Base-by-base conservation (phyloP, 805 yeast species). In the Kodamaea kakaduensis region DNA sequence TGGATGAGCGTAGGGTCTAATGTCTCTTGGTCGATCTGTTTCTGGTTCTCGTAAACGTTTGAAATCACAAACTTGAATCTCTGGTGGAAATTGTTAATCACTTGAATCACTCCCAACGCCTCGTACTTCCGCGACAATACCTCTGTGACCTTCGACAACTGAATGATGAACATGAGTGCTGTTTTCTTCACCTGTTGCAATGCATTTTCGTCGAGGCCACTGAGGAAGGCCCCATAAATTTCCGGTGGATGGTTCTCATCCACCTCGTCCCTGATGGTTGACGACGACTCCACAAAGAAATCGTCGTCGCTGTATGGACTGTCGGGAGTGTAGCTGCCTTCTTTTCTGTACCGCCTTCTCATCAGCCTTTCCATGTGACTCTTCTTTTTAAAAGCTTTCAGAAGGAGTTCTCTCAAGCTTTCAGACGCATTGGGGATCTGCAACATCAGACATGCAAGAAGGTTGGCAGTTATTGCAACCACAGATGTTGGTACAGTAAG, bases 371-470 rank as follows among this genome's bases (percentile, higher is more conserved):
- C 9, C 24, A 25, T 18, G 32, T 13, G 26, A 21, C 14, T 14
- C 27, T 13, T 16, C 31, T 31, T 28, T 28, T 23, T 28, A 17
- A 37, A 25, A 12, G 28, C 40, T 23, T 34, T 35, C 18, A 32
- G 38, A 16, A 54, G 36, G 16, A 59, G 40, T 12, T 48, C 42
- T 22, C 54, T 58, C 13, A 71, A 47, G 26, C 56, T 52, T 17
- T 51, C 48, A 2, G 69, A 47, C 9, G 75, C 78, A 28, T 66
- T 51, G 17, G 73, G 67, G 30, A 73, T 54, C 40, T 70, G 70
- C 26, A 75, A 52, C 66, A 75, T 72, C 12, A 77, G 63, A 43
- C 78, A 73, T 9, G 82, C 78, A 38, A 77, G 41, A 35, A 75
- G 48, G 41, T 72, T 67, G 19, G 77, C 74, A 2, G 78, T 58